Evolutionary conservation across 2,329 filamentous ascomycete genomes (phyloP).

Genomic region (Penicillium psychrosexuale): DNA sequence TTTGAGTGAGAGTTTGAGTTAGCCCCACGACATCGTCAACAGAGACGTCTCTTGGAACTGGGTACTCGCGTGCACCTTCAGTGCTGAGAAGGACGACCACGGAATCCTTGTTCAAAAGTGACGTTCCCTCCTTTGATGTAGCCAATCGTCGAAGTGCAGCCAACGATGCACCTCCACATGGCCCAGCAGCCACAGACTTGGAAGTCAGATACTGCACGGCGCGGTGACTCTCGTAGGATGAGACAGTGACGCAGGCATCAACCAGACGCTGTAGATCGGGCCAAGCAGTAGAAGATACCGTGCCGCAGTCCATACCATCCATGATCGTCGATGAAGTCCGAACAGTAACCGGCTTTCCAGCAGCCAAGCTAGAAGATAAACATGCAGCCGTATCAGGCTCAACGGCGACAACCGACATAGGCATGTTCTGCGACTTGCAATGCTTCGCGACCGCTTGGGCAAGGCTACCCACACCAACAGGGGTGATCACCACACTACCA

Average conservation of each 20-base stretch:
- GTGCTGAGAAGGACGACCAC: constrained; percentile 66
- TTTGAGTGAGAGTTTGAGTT: constrained; percentile 47
- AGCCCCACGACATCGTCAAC: constrained; percentile 44
- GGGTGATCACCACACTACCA: constrained; percentile 56
- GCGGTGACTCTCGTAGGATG: constrained; percentile 60
- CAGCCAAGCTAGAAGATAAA: constrained; percentile 48
- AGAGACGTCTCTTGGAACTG: constrained; percentile 42
- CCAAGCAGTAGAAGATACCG: constrained; percentile 65
- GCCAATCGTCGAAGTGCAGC: constrained; percentile 54
- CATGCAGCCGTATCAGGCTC: constrained; percentile 65
- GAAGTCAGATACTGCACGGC: constrained; percentile 55
- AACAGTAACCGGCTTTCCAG: constrained; percentile 50
- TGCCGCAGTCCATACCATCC: constrained; percentile 71
- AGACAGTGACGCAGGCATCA: constrained; percentile 59
- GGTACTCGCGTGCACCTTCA: constrained; percentile 59
- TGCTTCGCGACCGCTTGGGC: constrained; percentile 66
- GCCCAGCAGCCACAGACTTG: constrained; percentile 53
- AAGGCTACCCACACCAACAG: constrained; percentile 70
- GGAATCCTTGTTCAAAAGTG: constrained; percentile 45
- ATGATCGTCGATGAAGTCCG: constrained; percentile 65
- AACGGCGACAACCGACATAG: constrained; percentile 58
- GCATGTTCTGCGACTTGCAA: constrained; percentile 51
- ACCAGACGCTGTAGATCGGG: constrained; percentile 56
- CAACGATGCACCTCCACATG: constrained; percentile 60
- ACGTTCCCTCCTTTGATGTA: constrained; percentile 24